A percentile compares a stretch with the other conserved stretches of the same genome.
phyloP scores from a whole-genome alignment of 768 basidiomycete species.

The Pholiota molesta region DNA sequence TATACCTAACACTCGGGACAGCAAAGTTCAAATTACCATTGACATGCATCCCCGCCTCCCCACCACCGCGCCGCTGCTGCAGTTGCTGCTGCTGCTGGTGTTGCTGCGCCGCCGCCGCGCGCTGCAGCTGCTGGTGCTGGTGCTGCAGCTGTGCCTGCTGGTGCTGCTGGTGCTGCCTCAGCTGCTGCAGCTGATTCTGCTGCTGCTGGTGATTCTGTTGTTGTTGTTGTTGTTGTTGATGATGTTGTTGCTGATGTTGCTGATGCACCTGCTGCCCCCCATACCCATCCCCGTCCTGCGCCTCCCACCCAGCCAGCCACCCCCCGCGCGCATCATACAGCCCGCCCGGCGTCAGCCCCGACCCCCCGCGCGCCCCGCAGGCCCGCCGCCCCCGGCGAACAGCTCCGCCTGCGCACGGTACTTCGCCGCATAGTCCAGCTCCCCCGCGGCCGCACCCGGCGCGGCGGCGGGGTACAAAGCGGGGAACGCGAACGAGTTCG shows the following conservation, averaged over 20 bases:
- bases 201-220: conserved; percentile 9
- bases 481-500: conserved; percentile 29
- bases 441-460: conserved; percentile 1
- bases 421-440: conserved; percentile 45
- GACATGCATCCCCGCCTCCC: conserved; percentile 15
- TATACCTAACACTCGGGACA: conserved; percentile 33
- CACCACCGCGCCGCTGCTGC: neutral
- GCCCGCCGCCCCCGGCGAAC: conserved; percentile 14
- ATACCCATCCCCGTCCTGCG: conserved; percentile 16
- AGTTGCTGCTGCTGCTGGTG: conserved; percentile 6
- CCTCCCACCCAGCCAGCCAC: conserved; percentile 2
- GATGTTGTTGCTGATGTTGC: conserved; percentile 9
- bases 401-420: conserved; percentile 32
- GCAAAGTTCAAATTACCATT: conserved; percentile 34
- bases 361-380: neutral
- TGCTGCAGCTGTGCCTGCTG: conserved; percentile 9
- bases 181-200: conserved; percentile 8
- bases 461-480: conserved; percentile 20
- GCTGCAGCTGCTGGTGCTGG: conserved; percentile 8
- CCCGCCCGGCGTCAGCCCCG: neutral
- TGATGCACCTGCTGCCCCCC: conserved; percentile 12
- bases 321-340: conserved; percentile 20
- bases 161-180: conserved; percentile 8
- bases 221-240: conserved; percentile 10
- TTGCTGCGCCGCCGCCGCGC: too few relatives aligned